A percentile compares a stretch with the other conserved stretches of the same genome.
phyloP scores from a whole-genome alignment of 129 eudicot genomes.

The Centella asiatica region DNA sequence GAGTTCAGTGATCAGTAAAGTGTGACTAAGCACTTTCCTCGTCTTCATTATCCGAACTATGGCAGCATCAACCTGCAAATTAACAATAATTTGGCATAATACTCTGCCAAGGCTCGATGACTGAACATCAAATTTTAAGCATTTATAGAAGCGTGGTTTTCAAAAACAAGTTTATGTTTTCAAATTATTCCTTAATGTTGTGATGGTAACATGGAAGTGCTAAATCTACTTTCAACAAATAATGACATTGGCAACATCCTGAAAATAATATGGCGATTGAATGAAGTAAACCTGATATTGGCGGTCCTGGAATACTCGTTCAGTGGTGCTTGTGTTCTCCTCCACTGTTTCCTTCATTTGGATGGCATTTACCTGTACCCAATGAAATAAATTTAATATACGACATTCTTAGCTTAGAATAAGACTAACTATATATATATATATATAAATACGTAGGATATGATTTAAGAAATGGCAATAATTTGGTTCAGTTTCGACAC shows the following conservation, averaged over 20 bases:
- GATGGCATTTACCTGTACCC: slow-evolving; percentile 78
- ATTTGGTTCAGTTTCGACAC: neutral
- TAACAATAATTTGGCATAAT: neutral
- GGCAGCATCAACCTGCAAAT: slow-evolving; percentile 86
- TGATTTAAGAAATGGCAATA: neutral
- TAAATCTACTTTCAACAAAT: too few species aligned
- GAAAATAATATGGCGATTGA: neutral
- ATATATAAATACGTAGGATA: too few species aligned
- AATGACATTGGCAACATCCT: too few species aligned
- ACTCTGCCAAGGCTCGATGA: slow-evolving; percentile 2
- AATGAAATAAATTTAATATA: neutral
- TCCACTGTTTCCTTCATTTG: slow-evolving; percentile 94
- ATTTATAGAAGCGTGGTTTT: neutral
- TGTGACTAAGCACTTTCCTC: slow-evolving; percentile 84
- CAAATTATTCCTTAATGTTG: too few species aligned
- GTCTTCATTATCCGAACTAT: slow-evolving; percentile 98
- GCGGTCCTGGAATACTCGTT: slow-evolving; percentile 83
- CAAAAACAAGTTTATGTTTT: too few species aligned
- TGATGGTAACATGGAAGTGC: too few species aligned
- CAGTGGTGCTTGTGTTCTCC: slow-evolving; percentile 82
- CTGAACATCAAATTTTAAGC: neutral
- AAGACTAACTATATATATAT: too few species aligned
- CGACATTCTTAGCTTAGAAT: too few species aligned
- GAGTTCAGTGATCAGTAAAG: slow-evolving; percentile 87
- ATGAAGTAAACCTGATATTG: slow-evolving; percentile 55